Evolutionary conservation across 257 asterid species (phyloP), one percentile per base, ranked within the genome.

Genomic region (Cinchona pubescens): DNA sequence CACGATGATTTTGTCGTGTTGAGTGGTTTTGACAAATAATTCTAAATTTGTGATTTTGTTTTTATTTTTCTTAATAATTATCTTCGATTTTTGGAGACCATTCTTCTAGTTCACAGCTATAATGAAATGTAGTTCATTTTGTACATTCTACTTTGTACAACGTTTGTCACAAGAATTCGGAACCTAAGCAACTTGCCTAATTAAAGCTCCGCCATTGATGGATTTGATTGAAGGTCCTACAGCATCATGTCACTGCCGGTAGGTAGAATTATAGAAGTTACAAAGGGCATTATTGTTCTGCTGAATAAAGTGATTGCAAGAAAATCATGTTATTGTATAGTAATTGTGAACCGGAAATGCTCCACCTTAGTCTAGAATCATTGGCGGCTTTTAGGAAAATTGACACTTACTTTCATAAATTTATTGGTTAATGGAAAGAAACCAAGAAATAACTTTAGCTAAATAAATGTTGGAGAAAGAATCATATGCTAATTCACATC

Each of bases 161-260:
- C 7, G 45, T 40, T n/a, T 5, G 45, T 40, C 45, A 40, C 45
- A 10, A 40, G 45, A 5, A n/a, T n/a, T n/a, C n/a, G n/a, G n/a
- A n/a, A n/a, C n/a, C n/a, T n/a, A n/a, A n/a, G n/a, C n/a, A n/a
- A n/a, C n/a, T n/a, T n/a, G n/a, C n/a, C n/a, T n/a, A n/a, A n/a
- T n/a, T n/a, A n/a, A n/a, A n/a, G n/a, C 8, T 40, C 12, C 63
- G 18, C 18, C 63, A n/a, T 19, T 9, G 15, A 7, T 21, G 43
- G 69, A 64, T 29, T 30, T 30, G 21, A 61, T 61, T 60, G 38
- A 60, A 64, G 69, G 69, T 64, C 69, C 69, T 64, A 64, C 69
- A 35, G 30, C 69, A 64, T 37, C 46, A 5, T 64, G 69, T 11
- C 25, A 64, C 3, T 27, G 69, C 48, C 69, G 27, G 29, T 64